Evolutionary conservation across 1,284 basidiomycete species (phyloP).

Genomic region (Puccinia hordei): DNA sequence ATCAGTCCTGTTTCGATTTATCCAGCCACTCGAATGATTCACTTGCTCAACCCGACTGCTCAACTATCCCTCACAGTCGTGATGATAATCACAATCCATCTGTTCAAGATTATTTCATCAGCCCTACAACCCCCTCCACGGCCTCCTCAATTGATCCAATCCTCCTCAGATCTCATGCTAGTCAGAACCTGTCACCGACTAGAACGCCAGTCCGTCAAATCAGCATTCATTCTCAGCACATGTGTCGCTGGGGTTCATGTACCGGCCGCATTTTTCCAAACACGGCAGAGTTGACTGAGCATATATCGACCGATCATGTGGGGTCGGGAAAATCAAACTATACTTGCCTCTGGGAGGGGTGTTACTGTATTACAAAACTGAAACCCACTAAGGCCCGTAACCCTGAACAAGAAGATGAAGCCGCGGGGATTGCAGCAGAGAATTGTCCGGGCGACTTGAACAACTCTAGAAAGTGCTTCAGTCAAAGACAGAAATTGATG

Average conservation of each 20-base stretch:
- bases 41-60: background rate
- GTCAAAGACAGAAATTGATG: constrained; percentile 59
- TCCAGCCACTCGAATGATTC: background rate
- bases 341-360: constrained; percentile 58
- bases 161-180: background rate
- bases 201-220: background rate
- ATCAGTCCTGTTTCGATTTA: constrained; percentile 18
- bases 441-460: constrained; percentile 45
- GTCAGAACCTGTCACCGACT: background rate
- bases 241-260: constrained; percentile 40
- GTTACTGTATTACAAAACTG: constrained; percentile 41
- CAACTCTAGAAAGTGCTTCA: constrained; percentile 54
- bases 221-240: background rate
- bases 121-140: background rate
- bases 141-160: background rate
- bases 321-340: constrained; percentile 58
- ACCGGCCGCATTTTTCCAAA: constrained; percentile 51
- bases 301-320: constrained; percentile 57
- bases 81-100: background rate
- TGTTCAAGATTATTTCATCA: background rate
- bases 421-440: background rate
- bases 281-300: constrained; percentile 57
- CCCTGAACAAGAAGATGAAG: background rate
- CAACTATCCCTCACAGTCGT: background rate
- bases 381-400: background rate